These are phyloP conservation scores for Helenozyma rhizophorensis DNA, from an alignment of 805 yeast species.

Conservation along the genomic window DNA sequence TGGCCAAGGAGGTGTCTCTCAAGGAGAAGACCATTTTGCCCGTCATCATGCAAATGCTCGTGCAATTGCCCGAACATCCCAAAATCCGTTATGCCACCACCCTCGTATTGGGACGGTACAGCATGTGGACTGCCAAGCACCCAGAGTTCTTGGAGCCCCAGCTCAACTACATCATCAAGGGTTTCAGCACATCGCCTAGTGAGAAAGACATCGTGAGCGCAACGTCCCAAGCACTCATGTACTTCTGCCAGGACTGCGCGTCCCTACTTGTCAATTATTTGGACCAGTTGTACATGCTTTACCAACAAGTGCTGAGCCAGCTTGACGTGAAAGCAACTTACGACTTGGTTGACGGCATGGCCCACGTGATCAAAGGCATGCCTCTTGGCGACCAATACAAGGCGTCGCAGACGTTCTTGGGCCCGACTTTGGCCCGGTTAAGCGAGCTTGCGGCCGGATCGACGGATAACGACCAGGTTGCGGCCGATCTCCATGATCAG, in stretches of 20 bases:
- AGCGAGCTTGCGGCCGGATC: conserved; percentile 15
- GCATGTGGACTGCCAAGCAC: conserved; percentile 90
- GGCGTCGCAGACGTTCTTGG: conserved; percentile 58
- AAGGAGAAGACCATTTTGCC: conserved; percentile 69
- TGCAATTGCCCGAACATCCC: conserved; percentile 75
- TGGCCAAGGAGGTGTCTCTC: conserved; percentile 85
- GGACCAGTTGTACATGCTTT: conserved; percentile 73
- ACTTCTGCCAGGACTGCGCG: conserved; percentile 89
- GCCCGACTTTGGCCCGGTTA: conserved; percentile 55
- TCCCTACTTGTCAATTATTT: conserved; percentile 57
- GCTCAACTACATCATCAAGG: conserved; percentile 75
- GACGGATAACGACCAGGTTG: conserved; percentile 21
- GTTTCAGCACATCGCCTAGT: conserved; percentile 39
- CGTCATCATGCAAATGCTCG: conserved; percentile 62
- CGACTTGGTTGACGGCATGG: conserved; percentile 86
- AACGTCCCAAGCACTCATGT: conserved; percentile 90
- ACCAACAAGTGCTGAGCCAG: conserved; percentile 46
- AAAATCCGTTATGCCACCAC: conserved; percentile 91
- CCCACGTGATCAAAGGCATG: conserved; percentile 69
- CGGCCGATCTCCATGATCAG: conserved; percentile 51
- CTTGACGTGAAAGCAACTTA: conserved; percentile 66
- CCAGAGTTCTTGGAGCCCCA: conserved; percentile 79
- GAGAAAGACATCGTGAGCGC: conserved; percentile 63
- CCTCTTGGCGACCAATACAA: conserved; percentile 49
- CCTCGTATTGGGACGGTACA: conserved; percentile 89